Conservation (phyloP, 208 protist species). For the Blechomonas ayalai region DNA sequence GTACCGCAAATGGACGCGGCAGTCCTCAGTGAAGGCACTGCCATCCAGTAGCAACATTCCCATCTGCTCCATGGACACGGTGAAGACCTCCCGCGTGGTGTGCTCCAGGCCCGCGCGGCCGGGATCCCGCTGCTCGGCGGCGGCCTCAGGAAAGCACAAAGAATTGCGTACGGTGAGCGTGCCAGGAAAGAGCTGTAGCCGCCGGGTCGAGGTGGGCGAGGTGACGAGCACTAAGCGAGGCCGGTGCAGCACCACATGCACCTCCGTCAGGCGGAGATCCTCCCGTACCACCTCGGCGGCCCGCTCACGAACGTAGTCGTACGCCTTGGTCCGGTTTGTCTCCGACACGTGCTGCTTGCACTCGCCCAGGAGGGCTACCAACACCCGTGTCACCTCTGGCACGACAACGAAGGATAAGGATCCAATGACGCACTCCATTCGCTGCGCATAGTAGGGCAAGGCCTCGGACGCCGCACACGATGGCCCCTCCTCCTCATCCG, state of each 20-base stretch:
- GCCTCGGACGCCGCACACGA: background rate
- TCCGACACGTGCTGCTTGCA: constrained; percentile 51
- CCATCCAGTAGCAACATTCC: constrained; percentile 17
- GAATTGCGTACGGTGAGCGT: constrained; percentile 40
- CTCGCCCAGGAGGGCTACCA: constrained; percentile 29
- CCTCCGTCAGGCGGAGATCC: constrained; percentile 30
- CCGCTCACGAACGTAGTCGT: constrained; percentile 48
- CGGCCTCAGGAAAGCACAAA: constrained; percentile 11
- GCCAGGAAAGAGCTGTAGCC: constrained; percentile 53
- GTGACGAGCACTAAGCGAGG: constrained; percentile 51
- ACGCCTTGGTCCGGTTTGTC: constrained; percentile 59
- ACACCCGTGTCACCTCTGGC: constrained; percentile 47
- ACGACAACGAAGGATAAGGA: constrained; percentile 50
- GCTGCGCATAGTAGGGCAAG: constrained; percentile 25
- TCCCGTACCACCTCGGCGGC: constrained; percentile 17
- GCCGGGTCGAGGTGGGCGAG: constrained; percentile 17
- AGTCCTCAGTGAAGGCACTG: constrained; percentile 29
- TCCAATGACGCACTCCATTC: constrained; percentile 33
- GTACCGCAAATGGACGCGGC: constrained; percentile 19
- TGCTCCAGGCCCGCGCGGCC: too few relatives aligned
- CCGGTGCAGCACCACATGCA: constrained; percentile 52
- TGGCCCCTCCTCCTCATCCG: background rate
- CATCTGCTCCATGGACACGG: constrained; percentile 19
- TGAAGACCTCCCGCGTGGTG: constrained; percentile 17
- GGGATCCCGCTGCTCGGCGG: too few relatives aligned